Evolutionary conservation across 225 moss, liverwort and hornwort species (phyloP).

Genomic region (Physcomitrellopsis africana): DNA sequence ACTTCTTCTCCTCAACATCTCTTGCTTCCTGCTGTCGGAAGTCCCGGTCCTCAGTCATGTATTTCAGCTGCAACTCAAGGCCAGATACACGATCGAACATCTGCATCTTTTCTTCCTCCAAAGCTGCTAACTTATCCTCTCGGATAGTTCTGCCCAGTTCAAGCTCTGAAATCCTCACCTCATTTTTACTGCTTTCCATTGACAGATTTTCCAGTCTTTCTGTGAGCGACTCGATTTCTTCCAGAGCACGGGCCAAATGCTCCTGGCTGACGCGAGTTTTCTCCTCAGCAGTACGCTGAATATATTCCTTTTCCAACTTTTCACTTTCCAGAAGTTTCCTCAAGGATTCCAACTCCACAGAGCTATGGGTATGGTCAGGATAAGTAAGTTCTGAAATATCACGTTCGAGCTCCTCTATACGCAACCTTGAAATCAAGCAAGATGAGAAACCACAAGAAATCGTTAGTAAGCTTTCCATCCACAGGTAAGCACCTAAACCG

Average conservation of each 20-base stretch:
- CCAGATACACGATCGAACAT: conserved; percentile 57
- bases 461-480: conserved; percentile 18
- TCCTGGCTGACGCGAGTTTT: conserved; percentile 50
- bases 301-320: conserved; percentile 57
- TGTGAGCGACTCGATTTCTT: conserved; percentile 56
- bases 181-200: conserved; percentile 60
- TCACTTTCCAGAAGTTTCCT: conserved; percentile 59
- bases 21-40: conserved; percentile 59
- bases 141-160: conserved; percentile 64
- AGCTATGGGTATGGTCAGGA: conserved; percentile 46
- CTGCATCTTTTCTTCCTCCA: conserved; percentile 68
- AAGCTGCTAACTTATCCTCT: conserved; percentile 65
- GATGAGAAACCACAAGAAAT: background rate
- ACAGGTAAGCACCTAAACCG: background rate
- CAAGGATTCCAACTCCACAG: conserved; percentile 51
- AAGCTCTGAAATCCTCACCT: conserved; percentile 69
- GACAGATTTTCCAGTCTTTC: conserved; percentile 57
- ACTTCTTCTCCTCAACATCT: conserved; percentile 60
- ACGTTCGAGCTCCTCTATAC: conserved; percentile 71
- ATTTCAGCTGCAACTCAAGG: conserved; percentile 77
- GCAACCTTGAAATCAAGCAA: conserved; percentile 48
- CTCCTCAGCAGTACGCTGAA: conserved; percentile 56
- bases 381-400: conserved; percentile 63
- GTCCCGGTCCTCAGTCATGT: conserved; percentile 69
- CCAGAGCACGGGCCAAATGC: conserved; percentile 51